A percentile compares a stretch with the other conserved stretches of the same genome.
phyloP scores from a whole-genome alignment of 179 eudicot species.

The Vitellaria paradoxa region DNA sequence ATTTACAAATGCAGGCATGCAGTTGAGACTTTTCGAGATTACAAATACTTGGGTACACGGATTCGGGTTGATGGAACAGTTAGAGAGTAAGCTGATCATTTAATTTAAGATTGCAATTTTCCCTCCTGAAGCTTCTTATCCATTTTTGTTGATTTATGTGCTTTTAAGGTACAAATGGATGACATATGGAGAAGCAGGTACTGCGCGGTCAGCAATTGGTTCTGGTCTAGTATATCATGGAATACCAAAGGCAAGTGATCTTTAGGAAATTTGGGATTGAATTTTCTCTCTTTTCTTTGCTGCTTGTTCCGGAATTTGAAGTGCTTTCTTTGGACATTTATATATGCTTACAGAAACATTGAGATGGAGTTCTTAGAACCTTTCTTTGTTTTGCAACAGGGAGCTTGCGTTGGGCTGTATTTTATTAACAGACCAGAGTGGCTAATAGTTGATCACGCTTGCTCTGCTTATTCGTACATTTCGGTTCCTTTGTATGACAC shows the following conservation, averaged over 20 bases:
- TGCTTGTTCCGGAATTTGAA: not conserved
- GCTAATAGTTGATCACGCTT: conserved; percentile 54
- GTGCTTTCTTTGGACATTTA: not conserved
- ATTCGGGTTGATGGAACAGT: conserved; percentile 47
- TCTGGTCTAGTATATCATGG: conserved; percentile 40
- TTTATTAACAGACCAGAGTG: conserved; percentile 62
- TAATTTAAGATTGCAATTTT: not conserved
- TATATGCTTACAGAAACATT: not conserved
- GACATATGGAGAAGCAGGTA: conserved; percentile 52
- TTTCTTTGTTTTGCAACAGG: conserved; percentile 28
- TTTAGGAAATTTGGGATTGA: not conserved
- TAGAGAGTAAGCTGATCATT: conserved; percentile 41
- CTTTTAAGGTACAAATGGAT: conserved; percentile 48
- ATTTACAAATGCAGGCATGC: conserved; percentile 27
- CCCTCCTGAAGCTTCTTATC: not conserved
- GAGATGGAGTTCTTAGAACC: not conserved
- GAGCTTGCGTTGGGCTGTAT: conserved; percentile 43
- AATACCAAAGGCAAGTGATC: conserved; percentile 37
- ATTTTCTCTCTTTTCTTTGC: not conserved
- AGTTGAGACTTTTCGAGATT: conserved; percentile 33
- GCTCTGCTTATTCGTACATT: conserved; percentile 53
- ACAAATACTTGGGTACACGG: conserved; percentile 47
- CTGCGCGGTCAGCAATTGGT: conserved; percentile 47
- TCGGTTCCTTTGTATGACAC: conserved; percentile 60
- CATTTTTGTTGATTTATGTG: not conserved